Base-by-base conservation (phyloP, 805 yeast species). In the Peterozyma xylosa region DNA sequence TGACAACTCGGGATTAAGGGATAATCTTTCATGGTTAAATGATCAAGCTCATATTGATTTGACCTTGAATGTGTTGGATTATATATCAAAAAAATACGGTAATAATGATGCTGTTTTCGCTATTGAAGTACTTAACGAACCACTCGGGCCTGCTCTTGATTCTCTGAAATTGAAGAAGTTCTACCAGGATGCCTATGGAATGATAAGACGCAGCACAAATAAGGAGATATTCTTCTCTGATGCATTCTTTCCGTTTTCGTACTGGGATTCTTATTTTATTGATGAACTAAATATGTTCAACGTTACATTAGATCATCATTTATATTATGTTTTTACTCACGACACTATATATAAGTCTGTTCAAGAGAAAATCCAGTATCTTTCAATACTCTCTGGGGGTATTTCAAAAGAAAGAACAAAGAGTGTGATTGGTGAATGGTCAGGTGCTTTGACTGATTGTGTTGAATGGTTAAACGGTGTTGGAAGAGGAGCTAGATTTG, bases 311-410 rank as follows among this genome's bases (percentile, higher is more conserved):
- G 97, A 90, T 61, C 96, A 87, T 65, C 96, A 90, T 64, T 83
- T 84, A 59, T 90, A 90, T 68, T 95, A 87, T 67, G 93, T 86
- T n/a, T 90, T 90, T 62, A 75, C 77, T 35, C 95, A 86, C 55
- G 27, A 21, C 7, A 21, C 27, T 21, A 21, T 21, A 21, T 21
- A 21, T 21, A 21, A 21, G 27, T 21, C 27, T 21, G 27, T 21
- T 4, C 27, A 4, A 21, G 27, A 21, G 7, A 21, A 21, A 21
- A 21, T 21, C 27, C 27, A 21, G 7, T 21, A 21, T 21, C 27
- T 21, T 21, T 21, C 27, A 21, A 7, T 21, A 21, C 27, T 21
- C 7, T 21, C 27, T 21, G 27, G 27, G 27, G 27, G 27, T 7
- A 55, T 91, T 40, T 53, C 58, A 33, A 55, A 65, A 35, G 70